Evolutionary conservation across 495 filamentous ascomycete genomes (phyloP).

Genomic region (Tuber aestivum): DNA sequence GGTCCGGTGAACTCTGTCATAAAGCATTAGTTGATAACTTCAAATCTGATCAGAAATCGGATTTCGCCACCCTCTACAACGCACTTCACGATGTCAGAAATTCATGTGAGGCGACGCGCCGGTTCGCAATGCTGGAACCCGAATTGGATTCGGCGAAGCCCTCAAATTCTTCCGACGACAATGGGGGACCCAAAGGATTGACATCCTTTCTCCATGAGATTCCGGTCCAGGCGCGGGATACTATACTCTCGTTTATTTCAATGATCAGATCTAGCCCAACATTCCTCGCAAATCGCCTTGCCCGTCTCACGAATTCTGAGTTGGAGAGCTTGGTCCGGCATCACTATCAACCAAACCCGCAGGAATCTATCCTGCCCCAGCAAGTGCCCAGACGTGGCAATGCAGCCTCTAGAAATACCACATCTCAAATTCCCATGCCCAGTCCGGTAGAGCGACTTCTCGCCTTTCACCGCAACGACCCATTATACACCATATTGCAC

Average conservation of each 20-base stretch:
- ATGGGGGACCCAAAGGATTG: constrained; percentile 44
- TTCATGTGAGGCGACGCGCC: constrained; percentile 67
- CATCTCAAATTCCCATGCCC: constrained; percentile 46
- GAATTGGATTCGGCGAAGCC: constrained; percentile 53
- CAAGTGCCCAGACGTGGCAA: constrained; percentile 54
- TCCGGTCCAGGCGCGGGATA: constrained; percentile 64
- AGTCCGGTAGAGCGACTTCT: constrained; percentile 64
- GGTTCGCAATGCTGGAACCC: constrained; percentile 62
- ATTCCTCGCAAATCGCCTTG: constrained; percentile 76
- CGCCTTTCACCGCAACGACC: constrained; percentile 81
- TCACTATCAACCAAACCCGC: constrained; percentile 67
- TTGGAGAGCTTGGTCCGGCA: constrained; percentile 66
- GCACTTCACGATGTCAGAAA: constrained; percentile 81
- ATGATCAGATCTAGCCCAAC: constrained; percentile 77
- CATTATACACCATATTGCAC: constrained; percentile 76
- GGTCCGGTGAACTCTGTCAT: constrained; percentile 70
- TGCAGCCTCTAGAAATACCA: constrained; percentile 39
- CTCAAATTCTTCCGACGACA: constrained; percentile 43
- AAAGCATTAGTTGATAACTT: constrained; percentile 81
- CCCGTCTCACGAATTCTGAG: constrained; percentile 64
- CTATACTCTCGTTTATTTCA: constrained; percentile 70
- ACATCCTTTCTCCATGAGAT: constrained; percentile 75
- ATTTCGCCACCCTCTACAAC: constrained; percentile 80
- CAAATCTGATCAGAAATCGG: constrained; percentile 80
- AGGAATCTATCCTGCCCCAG: constrained; percentile 74